Evolutionary conservation across 139 green algal species (phyloP).

Genomic region (Micractinium conductrix): DNA sequence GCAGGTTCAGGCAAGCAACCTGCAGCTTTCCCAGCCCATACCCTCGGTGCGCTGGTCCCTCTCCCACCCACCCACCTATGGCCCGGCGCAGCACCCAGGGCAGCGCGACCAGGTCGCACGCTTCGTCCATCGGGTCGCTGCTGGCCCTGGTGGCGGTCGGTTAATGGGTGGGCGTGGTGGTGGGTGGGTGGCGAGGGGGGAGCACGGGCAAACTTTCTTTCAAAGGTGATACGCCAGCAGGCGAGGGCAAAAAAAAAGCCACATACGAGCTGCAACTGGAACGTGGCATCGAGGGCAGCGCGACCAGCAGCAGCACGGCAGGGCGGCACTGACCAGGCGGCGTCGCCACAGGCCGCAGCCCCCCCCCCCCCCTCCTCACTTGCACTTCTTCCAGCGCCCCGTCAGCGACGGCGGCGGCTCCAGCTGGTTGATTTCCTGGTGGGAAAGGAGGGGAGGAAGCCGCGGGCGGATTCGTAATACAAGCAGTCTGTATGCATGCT

Average conservation of each 20-base stretch:
- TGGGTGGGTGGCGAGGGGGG: background rate
- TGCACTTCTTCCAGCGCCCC: constrained; percentile 9
- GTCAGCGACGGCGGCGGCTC: background rate
- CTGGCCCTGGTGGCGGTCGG: background rate
- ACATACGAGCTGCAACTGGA: too few species aligned
- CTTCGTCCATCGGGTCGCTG: constrained; percentile 39
- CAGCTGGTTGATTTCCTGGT: constrained; percentile 10
- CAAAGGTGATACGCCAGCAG: too few species aligned
- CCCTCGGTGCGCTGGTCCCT: too few species aligned
- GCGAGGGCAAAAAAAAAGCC: too few species aligned
- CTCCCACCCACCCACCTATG: too few species aligned
- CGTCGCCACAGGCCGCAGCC: background rate
- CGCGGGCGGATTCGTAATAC: too few species aligned
- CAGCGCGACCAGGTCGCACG: constrained; percentile 53
- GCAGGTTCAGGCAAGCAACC: too few species aligned
- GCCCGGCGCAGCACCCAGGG: constrained; percentile 48
- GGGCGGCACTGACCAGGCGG: too few species aligned
- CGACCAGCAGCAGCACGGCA: background rate
- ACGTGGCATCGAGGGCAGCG: background rate
- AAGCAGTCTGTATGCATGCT: too few species aligned
- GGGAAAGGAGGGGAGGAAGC: too few species aligned
- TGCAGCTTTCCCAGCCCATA: too few species aligned
- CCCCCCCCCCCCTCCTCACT: background rate
- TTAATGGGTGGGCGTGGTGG: background rate
- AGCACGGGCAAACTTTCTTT: too few species aligned